Conservation (phyloP, 1,139 yeast genomes). For the Schizosaccharomyces versatilis region DNA sequence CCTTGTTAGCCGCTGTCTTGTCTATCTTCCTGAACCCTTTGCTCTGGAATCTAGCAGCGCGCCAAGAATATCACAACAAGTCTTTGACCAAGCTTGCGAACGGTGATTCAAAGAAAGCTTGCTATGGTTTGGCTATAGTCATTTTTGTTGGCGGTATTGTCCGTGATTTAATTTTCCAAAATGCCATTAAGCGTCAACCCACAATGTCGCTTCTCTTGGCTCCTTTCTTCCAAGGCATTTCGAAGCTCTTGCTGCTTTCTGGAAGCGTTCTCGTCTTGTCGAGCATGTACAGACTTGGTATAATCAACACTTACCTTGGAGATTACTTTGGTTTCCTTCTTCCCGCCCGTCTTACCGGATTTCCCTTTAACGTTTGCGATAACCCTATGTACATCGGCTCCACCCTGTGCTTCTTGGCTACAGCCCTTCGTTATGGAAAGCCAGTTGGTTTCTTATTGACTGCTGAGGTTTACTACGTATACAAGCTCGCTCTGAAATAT, state of each 20-base stretch:
- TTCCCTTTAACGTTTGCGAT: conserved; percentile 75
- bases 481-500: conserved; percentile 56
- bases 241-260: conserved; percentile 28
- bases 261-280: conserved; percentile 65
- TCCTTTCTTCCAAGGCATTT: conserved; percentile 27
- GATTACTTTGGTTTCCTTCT: conserved; percentile 92
- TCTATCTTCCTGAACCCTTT: conserved; percentile 77
- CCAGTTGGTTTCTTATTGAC: conserved; percentile 69
- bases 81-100: conserved; percentile 48
- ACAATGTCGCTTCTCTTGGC: conserved; percentile 31
- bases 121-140: conserved; percentile 58
- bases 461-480: conserved; percentile 55
- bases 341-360: conserved; percentile 73
- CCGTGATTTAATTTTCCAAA: conserved; percentile 56
- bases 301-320: conserved; percentile 89
- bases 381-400: conserved; percentile 97
- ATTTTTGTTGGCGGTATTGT: conserved; percentile 67
- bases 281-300: conserved; percentile 86
- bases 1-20: conserved; percentile 17
- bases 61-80: conserved; percentile 59
- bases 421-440: conserved; percentile 66
- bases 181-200: conserved; percentile 22
- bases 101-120: conserved; percentile 50
- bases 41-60: conserved; percentile 85
- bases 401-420: conserved; percentile 68